These are phyloP conservation scores for Calonectria pseudoturangicola DNA, from an alignment of 2,329 filamentous ascomycete species.

Conservation along the genomic window DNA sequence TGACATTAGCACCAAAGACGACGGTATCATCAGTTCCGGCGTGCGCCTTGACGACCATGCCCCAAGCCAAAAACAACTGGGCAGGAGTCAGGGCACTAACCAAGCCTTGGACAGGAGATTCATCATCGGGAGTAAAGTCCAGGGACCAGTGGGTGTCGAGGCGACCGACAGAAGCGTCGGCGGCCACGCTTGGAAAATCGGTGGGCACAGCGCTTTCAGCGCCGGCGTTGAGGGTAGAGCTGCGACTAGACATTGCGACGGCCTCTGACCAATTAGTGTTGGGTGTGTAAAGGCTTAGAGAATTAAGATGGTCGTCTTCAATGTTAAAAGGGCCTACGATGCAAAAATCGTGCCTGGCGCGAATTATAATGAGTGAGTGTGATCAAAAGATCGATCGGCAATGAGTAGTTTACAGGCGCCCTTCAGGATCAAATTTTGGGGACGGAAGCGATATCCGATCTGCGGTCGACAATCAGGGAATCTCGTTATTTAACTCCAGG, in stretches of 20 bases:
- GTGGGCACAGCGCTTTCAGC: conserved; percentile 5
- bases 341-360: conserved; percentile 4
- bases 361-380: conserved; percentile 24
- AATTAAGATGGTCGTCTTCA: conserved; percentile 10
- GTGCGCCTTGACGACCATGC: conserved; percentile 22
- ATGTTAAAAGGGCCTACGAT: conserved; percentile 18
- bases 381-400: conserved; percentile 23
- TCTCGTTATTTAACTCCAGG: conserved; percentile 23
- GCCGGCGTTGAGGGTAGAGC: conserved; percentile 19
- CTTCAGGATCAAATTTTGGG: conserved; percentile 13
- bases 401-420: conserved; percentile 22
- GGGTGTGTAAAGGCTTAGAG: neutral
- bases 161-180: conserved; percentile 9
- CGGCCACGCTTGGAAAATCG: conserved; percentile 3
- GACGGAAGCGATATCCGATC: conserved; percentile 18
- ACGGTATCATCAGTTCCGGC: conserved; percentile 14
- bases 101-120: conserved; percentile 17
- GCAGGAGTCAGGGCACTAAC: conserved; percentile 18
- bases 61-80: conserved; percentile 22
- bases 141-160: conserved; percentile 25
- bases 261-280: conserved; percentile 17
- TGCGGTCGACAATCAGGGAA: conserved; percentile 12
- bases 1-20: neutral
- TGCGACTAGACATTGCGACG: conserved; percentile 16
- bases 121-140: conserved; percentile 7